Evolutionary conservation across 345 rosid species (phyloP).

Genomic region (Bruguiera sexangula): DNA sequence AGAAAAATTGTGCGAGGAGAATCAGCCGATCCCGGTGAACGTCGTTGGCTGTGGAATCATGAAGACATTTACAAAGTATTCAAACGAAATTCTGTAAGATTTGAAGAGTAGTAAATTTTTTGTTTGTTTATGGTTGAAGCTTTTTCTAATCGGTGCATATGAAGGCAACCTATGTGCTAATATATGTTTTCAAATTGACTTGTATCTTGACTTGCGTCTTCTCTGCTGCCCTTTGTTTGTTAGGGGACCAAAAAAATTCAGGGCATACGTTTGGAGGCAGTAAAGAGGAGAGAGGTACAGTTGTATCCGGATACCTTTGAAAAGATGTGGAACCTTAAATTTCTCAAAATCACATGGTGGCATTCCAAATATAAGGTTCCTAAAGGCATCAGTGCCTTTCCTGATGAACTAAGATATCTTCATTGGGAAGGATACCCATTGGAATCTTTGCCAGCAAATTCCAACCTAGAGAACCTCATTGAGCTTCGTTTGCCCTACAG

Average conservation of each 20-base stretch:
- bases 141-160: too few species aligned
- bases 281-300: background rate
- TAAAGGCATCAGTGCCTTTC: background rate
- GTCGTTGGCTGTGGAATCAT: background rate
- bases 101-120: too few species aligned
- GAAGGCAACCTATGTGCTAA: too few species aligned
- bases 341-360: background rate
- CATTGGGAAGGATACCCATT: background rate
- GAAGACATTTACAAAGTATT: background rate
- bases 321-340: background rate
- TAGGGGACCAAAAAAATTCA: background rate
- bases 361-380: background rate
- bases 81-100: background rate
- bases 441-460: background rate
- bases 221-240: background rate
- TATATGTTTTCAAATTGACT: too few species aligned
- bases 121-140: too few species aligned
- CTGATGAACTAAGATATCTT: background rate
- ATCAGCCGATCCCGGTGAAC: background rate
- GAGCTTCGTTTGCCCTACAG: background rate
- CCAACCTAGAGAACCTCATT: background rate
- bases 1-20: slow-evolving; percentile 3
- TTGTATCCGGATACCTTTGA: background rate
- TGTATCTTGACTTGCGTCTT: too few species aligned
- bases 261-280: background rate